These are phyloP conservation scores for Suillus alpinus DNA, from an alignment of 768 basidiomycete species.

Conservation along the genomic window DNA sequence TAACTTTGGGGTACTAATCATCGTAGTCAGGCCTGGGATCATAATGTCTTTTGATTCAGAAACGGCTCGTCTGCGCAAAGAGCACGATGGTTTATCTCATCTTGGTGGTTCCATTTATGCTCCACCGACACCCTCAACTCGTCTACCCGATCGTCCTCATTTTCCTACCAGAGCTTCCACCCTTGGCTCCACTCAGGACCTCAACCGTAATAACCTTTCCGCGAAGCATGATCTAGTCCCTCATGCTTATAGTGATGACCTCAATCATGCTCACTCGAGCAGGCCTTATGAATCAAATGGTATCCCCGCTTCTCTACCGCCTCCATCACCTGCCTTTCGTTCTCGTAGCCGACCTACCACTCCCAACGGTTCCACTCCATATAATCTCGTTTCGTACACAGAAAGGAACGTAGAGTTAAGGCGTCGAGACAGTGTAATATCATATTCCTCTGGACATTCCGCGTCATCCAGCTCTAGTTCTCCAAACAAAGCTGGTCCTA, in stretches of 20 bases:
- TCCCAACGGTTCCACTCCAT: constrained; percentile 47
- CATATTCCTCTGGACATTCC: constrained; percentile 55
- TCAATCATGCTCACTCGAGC: constrained; percentile 46
- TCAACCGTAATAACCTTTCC: constrained; percentile 46
- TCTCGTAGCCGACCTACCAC: constrained; percentile 59
- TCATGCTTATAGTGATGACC: constrained; percentile 66
- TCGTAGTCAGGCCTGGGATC: constrained; percentile 5
- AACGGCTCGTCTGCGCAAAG: constrained; percentile 26
- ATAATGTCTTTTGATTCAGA: constrained; percentile 31
- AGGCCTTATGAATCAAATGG: constrained; percentile 12
- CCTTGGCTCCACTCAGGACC: constrained; percentile 49
- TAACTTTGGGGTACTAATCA: constrained; percentile 10
- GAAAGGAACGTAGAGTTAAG: constrained; percentile 49
- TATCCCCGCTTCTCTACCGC: constrained; percentile 33
- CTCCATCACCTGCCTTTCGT: constrained; percentile 46
- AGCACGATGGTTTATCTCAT: constrained; percentile 11
- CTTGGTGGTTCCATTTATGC: constrained; percentile 31
- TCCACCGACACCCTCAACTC: constrained; percentile 34
- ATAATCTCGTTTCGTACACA: constrained; percentile 50
- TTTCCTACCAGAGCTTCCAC: constrained; percentile 68
- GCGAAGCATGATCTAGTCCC: constrained; percentile 31
- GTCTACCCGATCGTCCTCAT: constrained; percentile 49
- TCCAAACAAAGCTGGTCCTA: constrained; percentile 40
- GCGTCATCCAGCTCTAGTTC: constrained; percentile 46
- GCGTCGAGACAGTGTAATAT: constrained; percentile 45